phyloP scores from a whole-genome alignment of 805 yeast species.

The Saturnispora saitoi region DNA sequence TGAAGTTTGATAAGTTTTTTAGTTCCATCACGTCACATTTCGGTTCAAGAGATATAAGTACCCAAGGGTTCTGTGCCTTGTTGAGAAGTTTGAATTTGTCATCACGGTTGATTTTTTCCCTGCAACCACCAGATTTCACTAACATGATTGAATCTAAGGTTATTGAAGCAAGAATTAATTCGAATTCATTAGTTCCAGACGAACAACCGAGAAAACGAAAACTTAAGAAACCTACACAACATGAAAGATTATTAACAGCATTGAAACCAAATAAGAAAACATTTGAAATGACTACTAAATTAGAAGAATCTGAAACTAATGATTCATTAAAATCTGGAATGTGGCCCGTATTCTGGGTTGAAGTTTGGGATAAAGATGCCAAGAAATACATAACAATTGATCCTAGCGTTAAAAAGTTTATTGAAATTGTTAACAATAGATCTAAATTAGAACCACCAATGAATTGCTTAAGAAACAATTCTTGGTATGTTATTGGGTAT shows the following conservation, averaged over 20 bases:
- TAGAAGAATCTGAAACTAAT: slow-evolving; percentile 2
- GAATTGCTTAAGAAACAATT: slow-evolving; percentile 45
- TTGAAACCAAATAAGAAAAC: slow-evolving; percentile 22
- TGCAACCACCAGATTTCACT: slow-evolving; percentile 88
- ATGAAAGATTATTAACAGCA: slow-evolving; percentile 23
- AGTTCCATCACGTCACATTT: slow-evolving; percentile 34
- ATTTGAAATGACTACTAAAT: slow-evolving; percentile 9
- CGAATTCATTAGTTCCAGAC: neutral
- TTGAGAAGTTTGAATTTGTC: slow-evolving; percentile 62
- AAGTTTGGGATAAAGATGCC: slow-evolving; percentile 75
- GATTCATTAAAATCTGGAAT: slow-evolving; percentile 7
- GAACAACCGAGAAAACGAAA: neutral
- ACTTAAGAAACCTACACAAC: slow-evolving; percentile 14
- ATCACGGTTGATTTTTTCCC: slow-evolving; percentile 68
- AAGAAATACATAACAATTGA: slow-evolving; percentile 82
- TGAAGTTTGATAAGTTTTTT: slow-evolving; percentile 37
- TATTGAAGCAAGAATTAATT: slow-evolving; percentile 9
- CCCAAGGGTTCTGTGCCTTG: slow-evolving; percentile 80
- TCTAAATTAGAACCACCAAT: slow-evolving; percentile 57
- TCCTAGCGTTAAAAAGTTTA: slow-evolving; percentile 54
- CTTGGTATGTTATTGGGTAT: slow-evolving; percentile 72
- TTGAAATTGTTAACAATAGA: slow-evolving; percentile 51
- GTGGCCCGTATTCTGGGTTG: slow-evolving; percentile 86
- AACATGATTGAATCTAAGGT: slow-evolving; percentile 19
- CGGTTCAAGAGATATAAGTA: slow-evolving; percentile 74